Base-by-base conservation (phyloP, 75 land plant genomes). In the Gnetum montanum region DNA sequence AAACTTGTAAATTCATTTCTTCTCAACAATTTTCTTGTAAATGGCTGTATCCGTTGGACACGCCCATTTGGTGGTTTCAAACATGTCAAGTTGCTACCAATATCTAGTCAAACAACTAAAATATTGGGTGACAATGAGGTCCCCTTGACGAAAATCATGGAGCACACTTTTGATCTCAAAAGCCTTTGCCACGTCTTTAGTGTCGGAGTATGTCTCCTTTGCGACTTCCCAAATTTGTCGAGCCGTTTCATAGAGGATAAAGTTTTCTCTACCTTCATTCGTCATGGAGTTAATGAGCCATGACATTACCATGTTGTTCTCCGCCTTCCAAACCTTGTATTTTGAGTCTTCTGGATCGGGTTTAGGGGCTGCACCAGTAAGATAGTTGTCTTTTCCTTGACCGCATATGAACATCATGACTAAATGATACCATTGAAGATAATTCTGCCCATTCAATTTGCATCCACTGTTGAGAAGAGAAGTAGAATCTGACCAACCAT, bases 281-380 rank as follows among this genome's bases (percentile, higher is more conserved):
- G 15, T n/a, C 44, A 15, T 47, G 31, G 19, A 11, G n/a, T n/a
- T n/a, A n/a, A n/a, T n/a, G n/a, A n/a, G n/a, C n/a, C n/a, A n/a
- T n/a, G n/a, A n/a, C n/a, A 29, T 23, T 12, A 33, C 19, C 48
- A 50, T 37, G 64, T 22, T 62, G 18, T 31, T 51, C 11, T 31
- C 28, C 34, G 23, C 23, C 31, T 20, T 22, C 4, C 15, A 34
- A 20, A 24, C 23, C 19, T 34, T 48, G 29, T 30, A 35, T 33
- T 23, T 8, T 31, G 33, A 27, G 27, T 52, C 50, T 28, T 23
- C 34, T 62, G n/a, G n/a, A n/a, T n/a, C n/a, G n/a, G n/a, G n/a
- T n/a, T n/a, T n/a, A n/a, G n/a, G n/a, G n/a, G n/a, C n/a, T n/a
- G n/a, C n/a, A n/a, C n/a, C n/a, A n/a, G n/a, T n/a, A n/a, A n/a